phyloP scores from a whole-genome alignment of 2,329 filamentous ascomycete species.

The Ceratocystis variospora region DNA sequence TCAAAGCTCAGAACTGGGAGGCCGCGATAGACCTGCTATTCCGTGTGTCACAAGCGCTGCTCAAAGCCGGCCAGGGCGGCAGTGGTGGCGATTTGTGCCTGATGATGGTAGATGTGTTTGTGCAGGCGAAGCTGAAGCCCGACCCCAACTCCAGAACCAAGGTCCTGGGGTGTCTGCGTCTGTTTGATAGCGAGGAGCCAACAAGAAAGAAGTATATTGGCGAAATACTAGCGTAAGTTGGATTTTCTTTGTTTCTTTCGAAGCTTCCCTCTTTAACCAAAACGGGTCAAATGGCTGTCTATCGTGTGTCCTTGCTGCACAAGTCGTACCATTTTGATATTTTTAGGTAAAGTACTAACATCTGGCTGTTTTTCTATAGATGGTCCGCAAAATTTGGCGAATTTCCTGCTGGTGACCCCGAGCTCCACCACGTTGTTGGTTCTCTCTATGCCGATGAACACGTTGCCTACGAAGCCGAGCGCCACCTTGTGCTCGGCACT shows the following conservation, averaged over 20 bases:
- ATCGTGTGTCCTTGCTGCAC: not conserved
- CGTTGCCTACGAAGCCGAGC: conserved; percentile 84
- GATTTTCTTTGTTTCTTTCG: not conserved
- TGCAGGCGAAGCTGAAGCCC: conserved; percentile 66
- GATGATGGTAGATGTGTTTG: conserved; percentile 80
- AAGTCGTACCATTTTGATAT: not conserved
- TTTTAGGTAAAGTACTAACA: not conserved
- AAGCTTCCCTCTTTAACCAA: not conserved
- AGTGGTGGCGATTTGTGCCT: conserved; percentile 83
- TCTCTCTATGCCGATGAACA: conserved; percentile 83
- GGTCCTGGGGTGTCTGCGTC: conserved; percentile 61
- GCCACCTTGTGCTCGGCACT: conserved; percentile 76
- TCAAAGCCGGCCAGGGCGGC: conserved; percentile 85
- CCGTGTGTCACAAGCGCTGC: conserved; percentile 68
- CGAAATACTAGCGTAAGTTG: conserved; percentile 60
- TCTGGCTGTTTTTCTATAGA: conserved; percentile 22
- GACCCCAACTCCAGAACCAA: conserved; percentile 62
- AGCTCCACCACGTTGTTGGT: conserved; percentile 84
- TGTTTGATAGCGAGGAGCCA: conserved; percentile 73
- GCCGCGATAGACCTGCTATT: conserved; percentile 78
- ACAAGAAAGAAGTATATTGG: conserved; percentile 84
- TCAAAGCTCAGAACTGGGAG: conserved; percentile 72
- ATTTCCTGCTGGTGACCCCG: conserved; percentile 80
- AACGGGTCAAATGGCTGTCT: no score
- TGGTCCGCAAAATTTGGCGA: conserved; percentile 83